Percentiles rank a stretch among this genome's conserved stretches.
phyloP scores from a whole-genome alignment of 768 basidiomycete species.

The Amanita phalloides region DNA sequence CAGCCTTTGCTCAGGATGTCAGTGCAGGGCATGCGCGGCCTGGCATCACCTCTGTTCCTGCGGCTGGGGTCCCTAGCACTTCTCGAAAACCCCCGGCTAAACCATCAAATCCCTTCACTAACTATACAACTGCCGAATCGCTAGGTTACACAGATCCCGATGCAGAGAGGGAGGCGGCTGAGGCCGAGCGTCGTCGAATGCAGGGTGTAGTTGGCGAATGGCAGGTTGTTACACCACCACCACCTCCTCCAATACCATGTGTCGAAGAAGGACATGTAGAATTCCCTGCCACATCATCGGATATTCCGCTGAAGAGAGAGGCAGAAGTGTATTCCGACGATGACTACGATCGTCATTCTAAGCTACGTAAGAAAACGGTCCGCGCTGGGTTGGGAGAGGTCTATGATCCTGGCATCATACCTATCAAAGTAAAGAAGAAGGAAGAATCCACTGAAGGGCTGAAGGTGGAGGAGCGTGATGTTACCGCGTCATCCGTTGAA shows the following conservation, averaged over 20 bases:
- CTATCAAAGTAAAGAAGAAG: slow-evolving; percentile 55
- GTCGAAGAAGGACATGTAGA: slow-evolving; percentile 5
- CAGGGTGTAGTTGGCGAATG: slow-evolving; percentile 74
- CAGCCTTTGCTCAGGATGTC: slow-evolving; percentile 71
- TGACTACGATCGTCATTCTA: slow-evolving; percentile 53
- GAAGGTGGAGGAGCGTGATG: slow-evolving; percentile 8
- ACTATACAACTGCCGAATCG: slow-evolving; percentile 86
- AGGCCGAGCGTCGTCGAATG: slow-evolving; percentile 44
- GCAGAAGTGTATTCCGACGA: slow-evolving; percentile 27
- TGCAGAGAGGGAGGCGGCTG: slow-evolving; percentile 49
- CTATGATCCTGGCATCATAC: slow-evolving; percentile 69
- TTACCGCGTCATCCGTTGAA: slow-evolving; percentile 6
- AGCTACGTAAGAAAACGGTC: slow-evolving; percentile 54
- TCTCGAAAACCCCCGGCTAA: slow-evolving; percentile 31
- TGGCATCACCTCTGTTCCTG: slow-evolving; percentile 9
- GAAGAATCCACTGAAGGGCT: slow-evolving; percentile 20
- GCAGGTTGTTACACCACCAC: slow-evolving; percentile 42
- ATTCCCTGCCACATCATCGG: slow-evolving; percentile 11
- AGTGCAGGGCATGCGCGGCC: slow-evolving; percentile 52
- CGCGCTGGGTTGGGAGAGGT: slow-evolving; percentile 60
- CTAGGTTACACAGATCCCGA: slow-evolving; percentile 78
- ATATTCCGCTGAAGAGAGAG: slow-evolving; percentile 24
- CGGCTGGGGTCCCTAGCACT: slow-evolving; percentile 16
- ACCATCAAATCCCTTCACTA: slow-evolving; percentile 57
- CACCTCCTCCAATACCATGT: slow-evolving; percentile 10